These are phyloP conservation scores for Gymnopilus junonius DNA, from an alignment of 768 basidiomycete species.

Conservation along the genomic window DNA sequence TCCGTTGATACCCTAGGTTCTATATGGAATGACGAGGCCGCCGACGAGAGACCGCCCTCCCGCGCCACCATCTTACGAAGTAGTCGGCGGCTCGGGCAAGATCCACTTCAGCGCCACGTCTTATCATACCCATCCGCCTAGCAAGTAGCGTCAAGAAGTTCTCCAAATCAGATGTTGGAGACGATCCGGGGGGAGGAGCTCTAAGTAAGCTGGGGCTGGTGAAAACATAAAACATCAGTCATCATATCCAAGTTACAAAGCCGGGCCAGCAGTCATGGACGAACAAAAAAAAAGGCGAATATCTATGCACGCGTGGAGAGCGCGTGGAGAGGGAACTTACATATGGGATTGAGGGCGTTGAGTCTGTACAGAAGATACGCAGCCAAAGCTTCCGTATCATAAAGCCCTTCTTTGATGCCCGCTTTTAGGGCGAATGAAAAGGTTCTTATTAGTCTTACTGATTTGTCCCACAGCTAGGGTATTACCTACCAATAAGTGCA, in stretches of 20 bases:
- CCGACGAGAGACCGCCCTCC: conserved; percentile 63
- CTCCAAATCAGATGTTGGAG: conserved; percentile 63
- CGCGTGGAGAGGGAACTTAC: conserved; percentile 56
- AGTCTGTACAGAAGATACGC: conserved; percentile 87
- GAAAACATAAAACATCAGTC: conserved; percentile 11
- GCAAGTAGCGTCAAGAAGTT: conserved; percentile 75
- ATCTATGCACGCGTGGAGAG: neutral
- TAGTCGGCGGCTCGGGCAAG: conserved; percentile 72
- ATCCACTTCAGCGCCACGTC: conserved; percentile 77
- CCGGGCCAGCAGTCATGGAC: neutral
- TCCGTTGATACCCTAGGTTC: conserved; percentile 9
- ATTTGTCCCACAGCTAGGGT: conserved; percentile 17
- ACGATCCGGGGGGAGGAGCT: conserved; percentile 58
- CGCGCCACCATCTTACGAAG: conserved; percentile 90
- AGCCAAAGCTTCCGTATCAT: conserved; percentile 83
- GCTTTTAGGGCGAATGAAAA: conserved; percentile 49
- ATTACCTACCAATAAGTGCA: conserved; percentile 84
- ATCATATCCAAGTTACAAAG: conserved; percentile 6
- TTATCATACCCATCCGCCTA: conserved; percentile 78
- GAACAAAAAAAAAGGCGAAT: neutral
- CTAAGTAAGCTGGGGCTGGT: conserved; percentile 74
- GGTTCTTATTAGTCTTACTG: conserved; percentile 23
- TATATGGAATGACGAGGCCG: conserved; percentile 32
- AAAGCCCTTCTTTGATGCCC: conserved; percentile 93
- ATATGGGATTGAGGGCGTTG: conserved; percentile 73